phyloP scores from a whole-genome alignment of 129 eudicot genomes.

The Flaveria linearis region DNA sequence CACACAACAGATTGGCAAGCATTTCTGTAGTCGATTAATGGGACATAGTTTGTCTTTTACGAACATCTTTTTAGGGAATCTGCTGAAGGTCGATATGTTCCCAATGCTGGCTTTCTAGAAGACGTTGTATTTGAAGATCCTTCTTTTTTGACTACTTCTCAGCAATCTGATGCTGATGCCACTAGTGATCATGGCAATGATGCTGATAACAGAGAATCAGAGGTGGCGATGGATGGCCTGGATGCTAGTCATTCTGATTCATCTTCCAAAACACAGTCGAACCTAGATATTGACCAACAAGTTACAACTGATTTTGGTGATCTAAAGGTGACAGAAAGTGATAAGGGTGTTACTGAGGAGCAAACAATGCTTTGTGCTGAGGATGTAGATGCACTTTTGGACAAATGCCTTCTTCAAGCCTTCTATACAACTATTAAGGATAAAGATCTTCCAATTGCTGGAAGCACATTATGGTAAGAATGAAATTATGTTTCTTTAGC shows the following conservation, averaged over 20 bases:
- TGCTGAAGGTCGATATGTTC: slow-evolving; percentile 77
- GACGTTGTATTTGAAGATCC: slow-evolving; percentile 82
- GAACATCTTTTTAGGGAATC: slow-evolving; percentile 66
- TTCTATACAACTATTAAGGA: slow-evolving; percentile 84
- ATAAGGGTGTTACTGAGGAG: slow-evolving; percentile 52
- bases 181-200: slow-evolving; percentile 45
- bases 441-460: slow-evolving; percentile 96
- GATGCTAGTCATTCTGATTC: slow-evolving; percentile 40
- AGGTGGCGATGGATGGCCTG: slow-evolving; percentile 26
- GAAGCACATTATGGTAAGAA: slow-evolving; percentile 89
- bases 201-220: slow-evolving; percentile 34
- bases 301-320: slow-evolving; percentile 46
- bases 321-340: slow-evolving; percentile 49
- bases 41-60: neutral
- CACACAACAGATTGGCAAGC: neutral
- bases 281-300: slow-evolving; percentile 39
- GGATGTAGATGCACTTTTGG: slow-evolving; percentile 71
- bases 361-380: slow-evolving; percentile 55
- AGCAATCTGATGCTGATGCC: slow-evolving; percentile 50
- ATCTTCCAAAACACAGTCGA: slow-evolving; percentile 26
- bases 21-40: neutral
- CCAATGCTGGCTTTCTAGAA: slow-evolving; percentile 80
- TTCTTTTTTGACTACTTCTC: slow-evolving; percentile 43
- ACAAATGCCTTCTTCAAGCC: slow-evolving; percentile 89
- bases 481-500: neutral